Evolutionary conservation across 2,329 filamentous ascomycete genomes (phyloP).

Genomic region (Aspergillus viridinutans): DNA sequence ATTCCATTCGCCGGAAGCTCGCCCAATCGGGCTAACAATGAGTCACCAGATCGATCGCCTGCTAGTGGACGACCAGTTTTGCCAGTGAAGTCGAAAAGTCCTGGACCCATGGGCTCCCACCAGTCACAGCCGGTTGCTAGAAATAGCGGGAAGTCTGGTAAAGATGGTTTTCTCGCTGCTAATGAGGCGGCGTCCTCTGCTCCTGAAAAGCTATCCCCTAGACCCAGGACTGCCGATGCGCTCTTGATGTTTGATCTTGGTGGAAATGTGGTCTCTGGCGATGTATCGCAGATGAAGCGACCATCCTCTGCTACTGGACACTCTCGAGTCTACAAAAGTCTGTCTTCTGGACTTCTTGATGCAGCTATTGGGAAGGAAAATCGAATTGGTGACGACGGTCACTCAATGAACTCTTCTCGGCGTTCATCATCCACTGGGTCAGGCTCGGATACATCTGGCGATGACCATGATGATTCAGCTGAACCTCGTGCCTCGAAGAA

Average conservation of each 20-base stretch:
- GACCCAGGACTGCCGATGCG: constrained; percentile 45
- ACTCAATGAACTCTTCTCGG: constrained; percentile 20
- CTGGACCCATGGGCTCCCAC: constrained; percentile 67
- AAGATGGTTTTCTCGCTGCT: constrained; percentile 45
- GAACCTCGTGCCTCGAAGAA: constrained; percentile 25
- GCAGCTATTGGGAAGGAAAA: constrained; percentile 20
- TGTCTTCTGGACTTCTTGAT: constrained; percentile 26
- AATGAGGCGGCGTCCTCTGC: constrained; percentile 44
- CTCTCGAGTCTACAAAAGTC: constrained; percentile 27
- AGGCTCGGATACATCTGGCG: constrained; percentile 29
- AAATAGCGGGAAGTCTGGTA: constrained; percentile 50
- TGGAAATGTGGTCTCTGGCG: constrained; percentile 12
- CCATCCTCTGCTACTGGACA: constrained; percentile 39
- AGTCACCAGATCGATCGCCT: constrained; percentile 14
- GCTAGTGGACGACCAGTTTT: constrained; percentile 76
- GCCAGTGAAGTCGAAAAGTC: constrained; percentile 76
- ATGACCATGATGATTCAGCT: constrained; percentile 19
- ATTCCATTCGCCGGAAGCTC: constrained; percentile 14
- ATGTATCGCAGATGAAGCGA: constrained; percentile 29
- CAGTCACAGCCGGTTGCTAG: constrained; percentile 68
- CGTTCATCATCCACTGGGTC: constrained; percentile 26
- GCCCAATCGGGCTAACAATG: constrained; percentile 5
- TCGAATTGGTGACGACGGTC: constrained; percentile 15
- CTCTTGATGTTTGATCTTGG: constrained; percentile 29
- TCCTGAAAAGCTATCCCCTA: constrained; percentile 24